These are phyloP conservation scores for Herpetomonas tarakana DNA, from an alignment of 208 protist genomes.

Conservation along the genomic window DNA sequence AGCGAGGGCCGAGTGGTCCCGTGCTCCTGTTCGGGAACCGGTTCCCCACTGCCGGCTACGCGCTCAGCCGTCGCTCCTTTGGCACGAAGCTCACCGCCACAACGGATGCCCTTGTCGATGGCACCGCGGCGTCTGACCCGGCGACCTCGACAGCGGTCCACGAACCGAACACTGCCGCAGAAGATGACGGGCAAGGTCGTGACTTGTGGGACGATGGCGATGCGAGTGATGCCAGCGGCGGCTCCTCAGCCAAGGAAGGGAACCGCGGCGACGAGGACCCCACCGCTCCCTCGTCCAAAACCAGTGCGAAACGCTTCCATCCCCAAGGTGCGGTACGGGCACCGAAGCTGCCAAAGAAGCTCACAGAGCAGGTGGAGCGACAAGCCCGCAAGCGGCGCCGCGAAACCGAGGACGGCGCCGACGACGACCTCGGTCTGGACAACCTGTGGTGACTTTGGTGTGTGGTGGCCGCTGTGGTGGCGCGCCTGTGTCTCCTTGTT, in stretches of 20 bases:
- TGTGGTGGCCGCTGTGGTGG: too few relatives aligned
- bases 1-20: slow-evolving; percentile 9
- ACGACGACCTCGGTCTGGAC: background rate
- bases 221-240: background rate
- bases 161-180: too few relatives aligned
- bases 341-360: slow-evolving; percentile 51
- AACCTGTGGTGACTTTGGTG: slow-evolving; percentile 5
- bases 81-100: slow-evolving; percentile 7
- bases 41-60: slow-evolving; percentile 36
- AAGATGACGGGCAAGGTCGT: too few relatives aligned
- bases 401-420: slow-evolving; percentile 16
- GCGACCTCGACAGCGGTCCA: too few relatives aligned
- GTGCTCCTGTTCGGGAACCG: slow-evolving; percentile 29
- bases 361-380: slow-evolving; percentile 24
- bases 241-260: background rate
- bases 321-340: slow-evolving; percentile 44
- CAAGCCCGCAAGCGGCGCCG: slow-evolving; percentile 23
- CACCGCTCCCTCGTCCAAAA: slow-evolving; percentile 11
- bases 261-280: too few relatives aligned
- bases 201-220: too few relatives aligned
- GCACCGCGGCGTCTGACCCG: background rate
- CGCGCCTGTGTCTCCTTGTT: too few relatives aligned
- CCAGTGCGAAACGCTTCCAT: slow-evolving; percentile 29
- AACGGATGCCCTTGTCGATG: background rate
- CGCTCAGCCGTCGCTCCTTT: slow-evolving; percentile 40